These are phyloP conservation scores for Lentinus tigrinus DNA, from an alignment of 768 basidiomycete genomes.

Conservation along the genomic window DNA sequence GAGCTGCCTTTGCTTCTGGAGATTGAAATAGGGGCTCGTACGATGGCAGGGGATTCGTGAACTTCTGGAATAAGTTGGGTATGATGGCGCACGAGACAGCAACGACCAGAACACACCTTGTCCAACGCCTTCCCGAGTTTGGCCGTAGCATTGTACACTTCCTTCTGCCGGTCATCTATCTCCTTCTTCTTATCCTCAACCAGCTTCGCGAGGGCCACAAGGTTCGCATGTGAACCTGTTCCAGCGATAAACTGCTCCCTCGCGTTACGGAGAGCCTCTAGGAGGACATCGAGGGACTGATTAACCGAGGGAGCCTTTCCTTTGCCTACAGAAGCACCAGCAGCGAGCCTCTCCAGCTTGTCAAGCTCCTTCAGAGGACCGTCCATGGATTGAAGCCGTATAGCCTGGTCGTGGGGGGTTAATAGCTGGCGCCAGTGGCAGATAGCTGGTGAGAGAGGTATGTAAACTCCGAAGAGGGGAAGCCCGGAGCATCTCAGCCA, in stretches of 20 bases:
- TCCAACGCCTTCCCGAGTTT: constrained; percentile 86
- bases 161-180: constrained; percentile 86
- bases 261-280: constrained; percentile 54
- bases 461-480: background rate
- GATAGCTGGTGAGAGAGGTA: background rate
- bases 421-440: too few species aligned
- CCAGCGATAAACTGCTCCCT: constrained; percentile 53
- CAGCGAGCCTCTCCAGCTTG: constrained; percentile 68
- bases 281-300: constrained; percentile 63
- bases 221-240: constrained; percentile 45
- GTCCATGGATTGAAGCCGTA: too few species aligned
- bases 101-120: constrained; percentile 56
- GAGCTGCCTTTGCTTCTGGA: constrained; percentile 51
- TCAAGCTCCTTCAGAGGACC: constrained; percentile 73
- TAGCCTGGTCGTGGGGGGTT: constrained; percentile 8
- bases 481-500: background rate
- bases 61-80: constrained; percentile 37
- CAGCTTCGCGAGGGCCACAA: constrained; percentile 50
- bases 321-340: constrained; percentile 38
- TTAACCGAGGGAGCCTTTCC: constrained; percentile 54
- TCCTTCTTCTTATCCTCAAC: constrained; percentile 79
- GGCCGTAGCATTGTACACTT: constrained; percentile 74
- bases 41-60: constrained; percentile 57
- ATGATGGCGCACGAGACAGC: background rate
- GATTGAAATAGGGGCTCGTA: constrained; percentile 70